phyloP scores from a whole-genome alignment of 495 filamentous ascomycete species.

The Neurospora sp. region DNA sequence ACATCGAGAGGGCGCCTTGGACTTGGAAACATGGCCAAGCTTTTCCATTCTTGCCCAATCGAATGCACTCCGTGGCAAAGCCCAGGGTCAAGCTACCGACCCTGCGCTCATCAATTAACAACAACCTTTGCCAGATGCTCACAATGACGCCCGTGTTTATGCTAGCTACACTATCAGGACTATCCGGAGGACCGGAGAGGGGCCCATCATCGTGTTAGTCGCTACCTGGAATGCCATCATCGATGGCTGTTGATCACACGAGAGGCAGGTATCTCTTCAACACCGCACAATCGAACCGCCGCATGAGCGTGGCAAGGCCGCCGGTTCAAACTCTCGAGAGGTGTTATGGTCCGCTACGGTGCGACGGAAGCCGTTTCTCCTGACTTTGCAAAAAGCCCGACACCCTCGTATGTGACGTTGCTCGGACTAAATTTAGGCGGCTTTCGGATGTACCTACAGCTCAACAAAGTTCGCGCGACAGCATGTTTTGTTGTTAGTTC shows the following conservation, averaged over 20 bases:
- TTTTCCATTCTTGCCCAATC: background rate
- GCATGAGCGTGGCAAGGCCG: background rate
- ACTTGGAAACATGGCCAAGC: constrained; percentile 1
- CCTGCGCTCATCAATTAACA: background rate
- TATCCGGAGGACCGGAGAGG: background rate
- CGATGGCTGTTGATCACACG: background rate
- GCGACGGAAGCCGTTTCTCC: background rate
- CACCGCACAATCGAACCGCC: background rate
- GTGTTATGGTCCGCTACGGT: background rate
- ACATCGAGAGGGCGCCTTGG: background rate
- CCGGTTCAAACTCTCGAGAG: background rate
- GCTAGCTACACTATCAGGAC: background rate
- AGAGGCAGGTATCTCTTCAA: background rate
- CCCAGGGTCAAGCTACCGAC: background rate
- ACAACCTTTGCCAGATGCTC: background rate
- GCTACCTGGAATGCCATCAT: background rate
- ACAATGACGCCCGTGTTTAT: background rate
- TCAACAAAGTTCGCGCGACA: constrained; percentile 7
- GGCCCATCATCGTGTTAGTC: background rate
- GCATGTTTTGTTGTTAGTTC: background rate
- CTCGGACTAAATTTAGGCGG: constrained; percentile 21
- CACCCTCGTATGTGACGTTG: constrained; percentile 19
- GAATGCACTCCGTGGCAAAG: constrained; percentile 2
- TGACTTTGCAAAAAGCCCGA: constrained; percentile 4
- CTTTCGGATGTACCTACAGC: constrained; percentile 5